These are phyloP conservation scores for Penicillium glabrum DNA, from an alignment of 2,329 filamentous ascomycete genomes.

Conservation along the genomic window DNA sequence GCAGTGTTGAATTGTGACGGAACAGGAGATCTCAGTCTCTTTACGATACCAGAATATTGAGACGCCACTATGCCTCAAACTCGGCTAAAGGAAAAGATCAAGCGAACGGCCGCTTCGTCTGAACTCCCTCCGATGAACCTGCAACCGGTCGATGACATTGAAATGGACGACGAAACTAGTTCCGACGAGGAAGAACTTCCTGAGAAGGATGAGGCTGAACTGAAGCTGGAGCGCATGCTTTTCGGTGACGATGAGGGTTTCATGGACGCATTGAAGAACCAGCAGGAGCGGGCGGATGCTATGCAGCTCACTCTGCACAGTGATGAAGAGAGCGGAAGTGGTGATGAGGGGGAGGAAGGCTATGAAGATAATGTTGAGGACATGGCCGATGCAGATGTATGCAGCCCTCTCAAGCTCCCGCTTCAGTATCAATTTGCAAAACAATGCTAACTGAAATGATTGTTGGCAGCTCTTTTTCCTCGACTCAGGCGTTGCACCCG, in stretches of 20 bases:
- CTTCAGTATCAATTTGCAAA: not conserved
- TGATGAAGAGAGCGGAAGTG: conserved; percentile 29
- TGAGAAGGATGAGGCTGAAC: conserved; percentile 79
- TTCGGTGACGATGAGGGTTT: conserved; percentile 88
- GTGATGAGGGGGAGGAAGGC: conserved; percentile 43
- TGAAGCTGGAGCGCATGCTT: conserved; percentile 82
- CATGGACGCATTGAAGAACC: conserved; percentile 66
- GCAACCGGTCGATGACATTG: conserved; percentile 23
- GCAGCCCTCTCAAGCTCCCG: conserved; percentile 18
- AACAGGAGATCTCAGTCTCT: not conserved
- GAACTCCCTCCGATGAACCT: conserved; percentile 20
- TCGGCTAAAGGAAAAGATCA: conserved; percentile 31
- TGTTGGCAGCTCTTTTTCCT: conserved; percentile 71
- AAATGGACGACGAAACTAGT: conserved; percentile 27
- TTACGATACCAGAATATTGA: not conserved
- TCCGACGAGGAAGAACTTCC: conserved; percentile 32
- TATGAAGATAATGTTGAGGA: conserved; percentile 59
- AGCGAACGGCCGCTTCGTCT: conserved; percentile 24
- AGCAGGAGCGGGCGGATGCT: conserved; percentile 45
- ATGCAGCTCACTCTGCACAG: conserved; percentile 38
- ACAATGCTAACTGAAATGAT: conserved; percentile 4
- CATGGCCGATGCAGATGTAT: conserved; percentile 71
- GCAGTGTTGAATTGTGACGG: not conserved
- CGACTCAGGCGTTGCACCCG: conserved; percentile 61
- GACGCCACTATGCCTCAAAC: conserved; percentile 27